Evolutionary conservation across 164 flowering plant species (phyloP).

Genomic region (Brasenia schreberi): DNA sequence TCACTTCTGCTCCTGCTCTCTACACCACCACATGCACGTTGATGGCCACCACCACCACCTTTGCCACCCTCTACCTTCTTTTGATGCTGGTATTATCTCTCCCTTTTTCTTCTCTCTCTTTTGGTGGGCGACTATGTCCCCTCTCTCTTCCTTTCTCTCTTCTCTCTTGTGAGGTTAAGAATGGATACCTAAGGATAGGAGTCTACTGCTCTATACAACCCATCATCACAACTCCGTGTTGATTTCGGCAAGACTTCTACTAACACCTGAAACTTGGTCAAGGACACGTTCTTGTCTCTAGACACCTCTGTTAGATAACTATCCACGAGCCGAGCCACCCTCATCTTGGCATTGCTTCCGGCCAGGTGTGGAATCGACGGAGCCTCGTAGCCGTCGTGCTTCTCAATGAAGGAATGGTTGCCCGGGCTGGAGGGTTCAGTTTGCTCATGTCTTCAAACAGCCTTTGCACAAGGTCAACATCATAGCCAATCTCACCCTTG

Average conservation of each 20-base stretch:
- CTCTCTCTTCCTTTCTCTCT: too few species aligned
- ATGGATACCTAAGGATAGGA: constrained; percentile 80
- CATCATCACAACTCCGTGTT: constrained; percentile 47
- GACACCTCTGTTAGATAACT: constrained; percentile 87
- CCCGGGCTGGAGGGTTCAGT: constrained; percentile 60
- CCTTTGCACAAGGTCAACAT: constrained; percentile 90
- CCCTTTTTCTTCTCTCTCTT: too few species aligned
- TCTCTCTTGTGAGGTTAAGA: not conserved
- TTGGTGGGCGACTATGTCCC: too few species aligned
- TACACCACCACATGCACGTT: too few species aligned
- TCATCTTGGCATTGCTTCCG: constrained; percentile 55
- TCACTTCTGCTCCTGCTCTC: too few species aligned
- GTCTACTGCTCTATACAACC: constrained; percentile 82
- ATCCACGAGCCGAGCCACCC: constrained; percentile 87
- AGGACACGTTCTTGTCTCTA: too few species aligned
- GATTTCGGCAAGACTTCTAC: too few species aligned
- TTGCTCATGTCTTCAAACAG: constrained; percentile 86
- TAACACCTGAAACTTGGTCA: too few species aligned
- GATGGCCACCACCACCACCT: too few species aligned
- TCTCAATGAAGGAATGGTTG: constrained; percentile 49
- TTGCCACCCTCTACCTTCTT: too few species aligned
- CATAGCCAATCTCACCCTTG: constrained; percentile 57
- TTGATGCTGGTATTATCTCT: too few species aligned
- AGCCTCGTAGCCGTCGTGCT: constrained; percentile 32
- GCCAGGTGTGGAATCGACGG: constrained; percentile 14